Evolutionary conservation across 2,329 filamentous ascomycete species (phyloP), one percentile per base, ranked within the genome.

Genomic region (Fusarium pseudoanthophilum): DNA sequence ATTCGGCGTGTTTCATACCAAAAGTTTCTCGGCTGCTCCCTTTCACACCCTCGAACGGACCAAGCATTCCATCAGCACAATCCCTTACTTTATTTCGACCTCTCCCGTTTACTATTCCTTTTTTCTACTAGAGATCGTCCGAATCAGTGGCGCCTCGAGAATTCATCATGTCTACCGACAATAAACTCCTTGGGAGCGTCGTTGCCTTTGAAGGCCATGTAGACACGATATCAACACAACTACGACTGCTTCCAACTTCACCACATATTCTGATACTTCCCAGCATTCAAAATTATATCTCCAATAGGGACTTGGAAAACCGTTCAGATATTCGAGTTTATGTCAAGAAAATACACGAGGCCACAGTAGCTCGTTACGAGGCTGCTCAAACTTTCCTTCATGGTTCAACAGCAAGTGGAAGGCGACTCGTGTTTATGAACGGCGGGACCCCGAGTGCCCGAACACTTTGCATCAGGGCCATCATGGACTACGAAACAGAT

Each of bases 191-290:
- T 52, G 89, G 89, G 52, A 87, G 84, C 76, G 80, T 92, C 60
- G 84, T 92, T 59, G 88, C 89, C 69, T 86, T 92, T 63, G 90
- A 92, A 76, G 90, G 90, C 11, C 84, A 88, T 37, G 75, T 80
- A 30, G 86, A 90, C 51, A 81, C 84, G 36, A 83, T 92, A 36
- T 85, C 87, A 30, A 90, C 88, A 7, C 90, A 92, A 74, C 81
- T 92, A 43, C 86, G 86, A 52, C 84, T 92, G 7, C 84, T 92
- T 16, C 90, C 90, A 14, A 85, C 84, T 7, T 91, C 89, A 3
- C 80, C 87, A 1, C 87, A 90, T 64, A 86, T 92, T 42, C 79
- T 91, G 30, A 84, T 91, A 40, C 81, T 92, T 4, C 89, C 90
- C 1, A 80, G 81, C 37, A 71, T 90, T n/a, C 80, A 86, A 65